A percentile compares a stretch with the other conserved stretches of the same genome.
These are phyloP conservation scores for Ceratobasidium papillatum DNA, from an alignment of 1,284 basidiomycete genomes.

Conservation along the genomic window DNA sequence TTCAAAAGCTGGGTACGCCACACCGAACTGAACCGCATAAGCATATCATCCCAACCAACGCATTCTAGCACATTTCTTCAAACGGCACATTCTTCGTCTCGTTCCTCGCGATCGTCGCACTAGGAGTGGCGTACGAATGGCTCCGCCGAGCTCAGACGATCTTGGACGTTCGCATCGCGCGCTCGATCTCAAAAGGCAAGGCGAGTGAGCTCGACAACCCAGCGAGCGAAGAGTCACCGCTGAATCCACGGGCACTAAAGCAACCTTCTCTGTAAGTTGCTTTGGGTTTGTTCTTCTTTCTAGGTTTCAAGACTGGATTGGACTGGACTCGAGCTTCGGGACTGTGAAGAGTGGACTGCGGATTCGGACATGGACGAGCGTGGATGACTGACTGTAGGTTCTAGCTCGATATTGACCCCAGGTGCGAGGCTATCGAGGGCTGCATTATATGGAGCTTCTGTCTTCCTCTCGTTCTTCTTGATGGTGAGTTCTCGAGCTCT, in stretches of 20 bases:
- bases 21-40: background rate
- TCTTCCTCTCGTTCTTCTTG: constrained; percentile 83
- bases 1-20: constrained; percentile 29
- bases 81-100: constrained; percentile 65
- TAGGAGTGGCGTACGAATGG: constrained; percentile 79
- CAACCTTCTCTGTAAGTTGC: constrained; percentile 56
- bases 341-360: background rate
- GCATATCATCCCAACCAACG: constrained; percentile 49
- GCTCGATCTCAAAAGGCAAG: constrained; percentile 58
- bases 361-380: background rate
- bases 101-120: constrained; percentile 64
- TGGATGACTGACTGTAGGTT: constrained; percentile 1
- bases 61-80: constrained; percentile 74
- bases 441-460: constrained; percentile 67
- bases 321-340: constrained; percentile 16
- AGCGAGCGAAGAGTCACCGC: constrained; percentile 13
- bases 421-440: constrained; percentile 64
- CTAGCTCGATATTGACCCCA: constrained; percentile 46
- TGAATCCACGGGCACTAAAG: constrained; percentile 51
- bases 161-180: constrained; percentile 67
- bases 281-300: background rate
- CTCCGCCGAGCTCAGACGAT: constrained; percentile 67
- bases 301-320: constrained; percentile 5
- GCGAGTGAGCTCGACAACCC: constrained; percentile 46
- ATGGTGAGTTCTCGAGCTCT: constrained; percentile 56